These are phyloP conservation scores for Oemleria cerasiformis DNA, from an alignment of 306 rosid species.

Conservation along the genomic window DNA sequence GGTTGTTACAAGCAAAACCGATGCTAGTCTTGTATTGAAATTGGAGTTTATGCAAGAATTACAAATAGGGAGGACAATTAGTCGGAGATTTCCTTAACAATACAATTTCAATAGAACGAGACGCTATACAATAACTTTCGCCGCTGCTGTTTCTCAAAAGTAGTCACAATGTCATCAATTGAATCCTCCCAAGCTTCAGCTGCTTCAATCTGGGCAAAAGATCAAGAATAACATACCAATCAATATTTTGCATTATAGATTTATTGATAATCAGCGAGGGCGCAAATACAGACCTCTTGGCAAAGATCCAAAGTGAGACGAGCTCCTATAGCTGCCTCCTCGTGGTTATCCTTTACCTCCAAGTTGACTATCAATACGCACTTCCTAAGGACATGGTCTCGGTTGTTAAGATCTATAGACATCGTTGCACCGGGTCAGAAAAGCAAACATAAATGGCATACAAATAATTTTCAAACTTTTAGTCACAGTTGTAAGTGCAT, in stretches of 20 bases:
- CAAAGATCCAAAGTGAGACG: conserved; percentile 77
- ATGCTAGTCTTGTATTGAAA: neutral
- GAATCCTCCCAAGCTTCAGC: conserved; percentile 91
- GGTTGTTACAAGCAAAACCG: too few relatives aligned
- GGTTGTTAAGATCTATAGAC: conserved; percentile 74
- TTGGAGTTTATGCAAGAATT: conserved; percentile 11
- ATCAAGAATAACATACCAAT: conserved; percentile 7
- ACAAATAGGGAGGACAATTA: neutral
- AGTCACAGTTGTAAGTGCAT: neutral
- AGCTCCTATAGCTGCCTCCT: conserved; percentile 90
- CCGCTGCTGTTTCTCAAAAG: conserved; percentile 74
- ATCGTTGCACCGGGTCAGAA: conserved; percentile 23
- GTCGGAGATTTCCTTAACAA: neutral
- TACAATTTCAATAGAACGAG: conserved; percentile 66
- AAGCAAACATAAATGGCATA: neutral
- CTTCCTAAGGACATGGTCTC: conserved; percentile 70
- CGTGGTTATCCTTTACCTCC: conserved; percentile 99
- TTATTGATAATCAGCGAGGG: neutral
- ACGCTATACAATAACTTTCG: conserved; percentile 70
- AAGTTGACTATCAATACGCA: conserved; percentile 72
- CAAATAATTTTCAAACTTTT: neutral
- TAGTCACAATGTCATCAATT: conserved; percentile 59
- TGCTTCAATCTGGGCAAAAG: conserved; percentile 56
- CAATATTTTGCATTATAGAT: neutral
- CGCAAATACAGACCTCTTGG: conserved; percentile 54